Base-by-base conservation (phyloP, 2,329 filamentous ascomycete genomes). In the Penicillium sp. region DNA sequence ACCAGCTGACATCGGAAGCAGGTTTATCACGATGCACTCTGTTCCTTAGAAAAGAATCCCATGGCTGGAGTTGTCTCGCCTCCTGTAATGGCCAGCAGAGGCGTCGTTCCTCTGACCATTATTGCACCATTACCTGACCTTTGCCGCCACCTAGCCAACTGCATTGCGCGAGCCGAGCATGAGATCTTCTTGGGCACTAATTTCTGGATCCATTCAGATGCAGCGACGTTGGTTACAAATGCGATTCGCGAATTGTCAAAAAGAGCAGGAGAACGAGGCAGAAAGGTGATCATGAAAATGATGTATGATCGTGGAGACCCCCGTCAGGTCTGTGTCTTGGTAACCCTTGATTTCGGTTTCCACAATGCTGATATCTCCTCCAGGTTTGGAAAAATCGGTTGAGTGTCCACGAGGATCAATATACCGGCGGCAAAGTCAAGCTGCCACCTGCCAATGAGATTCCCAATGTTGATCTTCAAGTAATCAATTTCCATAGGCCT, bases 151-250 rank as follows among this genome's bases (percentile, higher is more conserved):
- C 85, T 87, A 69, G 81, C 85, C 1, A 89, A 90, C 55, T 72
- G 87, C 16, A 90, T 91, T 27, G 85, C 78, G 2, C 75, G 82
- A 3, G 87, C 87, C 0, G 76, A 87, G 57, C 77, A 77, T 27
- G 87, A 91, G 58, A 80, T 91, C 0, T 81, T 86, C 46, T 71
- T 90, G 8, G 82, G 82, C 0, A 90, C 87, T 0, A 89, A 87
- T 57, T 87, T 81, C 59, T 89, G 87, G 87, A 78, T 84, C 49
- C 75, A 81, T 34, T 85, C 85, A 0, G 75, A 82, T 7, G 84
- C 86, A 0, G 83, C 84, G 34, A 77, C 73, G 4, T 76, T 87
- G 40, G 76, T 90, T 35, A 85, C 79, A 3, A 77, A 86, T 59
- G 82, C 83, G 0, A 72, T 91, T 40, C 74, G 74, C 14, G 86